phyloP scores from a whole-genome alignment of 139 green algal genomes.

The Desmodesmus armatus region DNA sequence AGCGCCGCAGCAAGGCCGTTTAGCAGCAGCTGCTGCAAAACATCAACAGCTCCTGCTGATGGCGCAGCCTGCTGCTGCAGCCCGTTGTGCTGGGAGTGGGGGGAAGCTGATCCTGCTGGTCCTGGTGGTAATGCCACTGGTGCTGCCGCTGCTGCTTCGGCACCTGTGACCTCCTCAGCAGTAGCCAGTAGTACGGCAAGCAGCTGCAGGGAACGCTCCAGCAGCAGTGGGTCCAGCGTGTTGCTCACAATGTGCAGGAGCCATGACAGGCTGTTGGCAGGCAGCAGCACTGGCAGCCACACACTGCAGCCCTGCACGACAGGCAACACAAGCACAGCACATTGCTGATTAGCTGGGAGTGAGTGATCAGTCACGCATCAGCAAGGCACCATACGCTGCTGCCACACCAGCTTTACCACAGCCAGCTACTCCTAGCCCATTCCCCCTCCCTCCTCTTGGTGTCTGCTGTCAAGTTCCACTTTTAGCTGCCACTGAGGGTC shows the following conservation, averaged over 20 bases:
- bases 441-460: too few species aligned
- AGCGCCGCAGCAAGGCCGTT: not conserved
- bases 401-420: too few species aligned
- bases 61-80: not conserved
- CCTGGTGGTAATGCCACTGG: not conserved
- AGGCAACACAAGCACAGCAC: not conserved
- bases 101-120: not conserved
- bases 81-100: not conserved
- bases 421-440: too few species aligned
- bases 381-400: not conserved
- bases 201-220: conserved; percentile 10
- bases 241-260: not conserved
- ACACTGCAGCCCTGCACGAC: not conserved
- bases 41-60: not conserved
- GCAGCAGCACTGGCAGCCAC: not conserved
- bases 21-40: not conserved
- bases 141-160: not conserved
- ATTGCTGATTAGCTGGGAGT: not conserved
- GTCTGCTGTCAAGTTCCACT: too few species aligned
- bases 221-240: conserved; percentile 8
- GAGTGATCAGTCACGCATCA: not conserved
- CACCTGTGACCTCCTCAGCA: not conserved
- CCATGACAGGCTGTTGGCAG: not conserved
- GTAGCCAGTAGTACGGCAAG: conserved; percentile 5
- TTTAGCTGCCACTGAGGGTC: too few species aligned